phyloP scores from a whole-genome alignment of 768 basidiomycete genomes.

The Pleurotus pulmonarius region DNA sequence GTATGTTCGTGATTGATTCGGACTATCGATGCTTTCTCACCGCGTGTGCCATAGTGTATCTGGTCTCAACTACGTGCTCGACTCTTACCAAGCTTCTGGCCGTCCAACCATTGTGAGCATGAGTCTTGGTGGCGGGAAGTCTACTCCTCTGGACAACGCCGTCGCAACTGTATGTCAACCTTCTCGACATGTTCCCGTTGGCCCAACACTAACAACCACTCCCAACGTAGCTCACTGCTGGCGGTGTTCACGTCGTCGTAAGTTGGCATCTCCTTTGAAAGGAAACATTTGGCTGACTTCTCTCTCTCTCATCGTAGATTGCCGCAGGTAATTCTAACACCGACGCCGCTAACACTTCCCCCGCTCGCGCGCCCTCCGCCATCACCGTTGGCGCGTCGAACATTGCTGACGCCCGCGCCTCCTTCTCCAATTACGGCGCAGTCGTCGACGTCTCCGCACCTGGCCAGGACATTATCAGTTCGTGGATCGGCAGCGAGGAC shows the following conservation, averaged over 20 bases:
- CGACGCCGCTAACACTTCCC: constrained; percentile 28
- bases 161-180: constrained; percentile 19
- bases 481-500: constrained; percentile 23
- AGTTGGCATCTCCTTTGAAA: background rate
- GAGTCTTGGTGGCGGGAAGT: constrained; percentile 29
- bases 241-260: constrained; percentile 27
- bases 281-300: background rate
- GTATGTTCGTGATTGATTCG: constrained; percentile 12
- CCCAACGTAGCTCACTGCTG: constrained; percentile 18
- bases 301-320: background rate
- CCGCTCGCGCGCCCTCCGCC: constrained; percentile 28
- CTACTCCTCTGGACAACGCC: constrained; percentile 26
- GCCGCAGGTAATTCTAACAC: constrained; percentile 32
- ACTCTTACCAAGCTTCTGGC: constrained; percentile 14
- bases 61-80: constrained; percentile 29
- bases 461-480: constrained; percentile 26
- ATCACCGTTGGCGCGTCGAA: constrained; percentile 36
- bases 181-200: background rate
- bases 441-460: constrained; percentile 38
- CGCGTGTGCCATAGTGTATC: constrained; percentile 17
- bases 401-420: constrained; percentile 29
- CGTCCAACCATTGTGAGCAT: constrained; percentile 31
- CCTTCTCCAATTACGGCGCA: constrained; percentile 36
- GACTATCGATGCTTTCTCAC: background rate
- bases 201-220: background rate